Evolutionary conservation across 805 yeast species (phyloP), one percentile per base, ranked within the genome.

Genomic region (Zygosaccharomyces bisporus): DNA sequence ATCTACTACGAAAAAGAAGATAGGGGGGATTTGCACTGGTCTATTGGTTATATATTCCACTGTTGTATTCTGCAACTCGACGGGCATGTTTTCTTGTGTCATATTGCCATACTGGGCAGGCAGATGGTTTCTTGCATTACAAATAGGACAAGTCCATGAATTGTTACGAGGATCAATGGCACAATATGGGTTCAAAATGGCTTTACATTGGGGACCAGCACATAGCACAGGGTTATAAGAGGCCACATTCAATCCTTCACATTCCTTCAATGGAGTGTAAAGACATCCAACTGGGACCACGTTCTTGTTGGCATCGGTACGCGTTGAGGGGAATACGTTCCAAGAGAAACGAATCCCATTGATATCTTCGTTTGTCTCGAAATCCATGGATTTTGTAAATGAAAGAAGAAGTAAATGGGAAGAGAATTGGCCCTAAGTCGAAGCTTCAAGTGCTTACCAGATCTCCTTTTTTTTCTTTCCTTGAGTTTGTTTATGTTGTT

Each of bases 261-360:
- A 78, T 46, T 79, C 79, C 58, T 87, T 80, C 56, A 93, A 75
- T 6, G 99, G 99, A n/a, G 97, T 90, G 72, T 89, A 93, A 50
- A 93, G 70, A 44, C 96, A 83, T 33, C 97, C 95, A 29, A 93
- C 82, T 9, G 99, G 99, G 24, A 93, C 90, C 14, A 91, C 95
- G 59, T 89, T 84, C 55, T 93, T 84, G 57, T 83, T 82, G 14
- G 96, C 93, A 66, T 93, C 98, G 33, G 80, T 79, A 55, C 89
- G 80, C 30, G 96, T 83, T 33, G 86, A 80, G 21, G 99, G 99
- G 58, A 91, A 82, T 33, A 86, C 83, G 58, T 81, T 83, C 89
- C 93, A 86, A 5, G 90, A 73, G 60, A 81, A 73, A 55, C 93
- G 76, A 32, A 83, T 76, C 38, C 93, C 93, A 53, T 84, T 83